phyloP scores from a whole-genome alignment of 306 rosid genomes.

The Prunus armeniaca region DNA sequence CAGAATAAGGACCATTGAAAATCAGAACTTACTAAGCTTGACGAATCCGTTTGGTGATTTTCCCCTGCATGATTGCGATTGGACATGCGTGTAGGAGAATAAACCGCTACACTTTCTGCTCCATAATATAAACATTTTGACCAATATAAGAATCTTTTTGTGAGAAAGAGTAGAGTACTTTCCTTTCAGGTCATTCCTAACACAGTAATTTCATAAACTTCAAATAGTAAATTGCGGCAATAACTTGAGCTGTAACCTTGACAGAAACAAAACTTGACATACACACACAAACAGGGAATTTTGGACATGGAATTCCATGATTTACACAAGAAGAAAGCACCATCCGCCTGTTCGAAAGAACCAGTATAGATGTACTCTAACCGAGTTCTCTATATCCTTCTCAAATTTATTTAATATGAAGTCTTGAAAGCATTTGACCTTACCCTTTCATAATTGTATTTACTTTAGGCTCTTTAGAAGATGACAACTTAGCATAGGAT shows the following conservation, averaged over 20 bases:
- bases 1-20: not conserved
- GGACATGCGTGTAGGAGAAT: not conserved
- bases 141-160: not conserved
- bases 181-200: not conserved
- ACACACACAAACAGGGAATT: not conserved
- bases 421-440: too few species aligned
- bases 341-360: too few species aligned
- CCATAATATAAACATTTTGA: not conserved
- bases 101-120: not conserved
- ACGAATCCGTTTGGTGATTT: not conserved
- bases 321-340: not conserved
- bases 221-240: not conserved
- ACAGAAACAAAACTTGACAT: not conserved
- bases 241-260: too few species aligned
- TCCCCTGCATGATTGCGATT: not conserved
- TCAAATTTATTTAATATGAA: too few species aligned
- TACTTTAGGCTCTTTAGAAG: too few species aligned
- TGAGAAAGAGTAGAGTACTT: not conserved
- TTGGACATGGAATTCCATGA: not conserved
- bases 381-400: too few species aligned
- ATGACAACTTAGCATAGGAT: too few species aligned
- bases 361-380: too few species aligned
- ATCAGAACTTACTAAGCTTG: slow-evolving; percentile 12
- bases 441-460: too few species aligned
- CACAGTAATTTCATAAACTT: not conserved